Percentiles rank a stretch among this genome's conserved stretches.
These are phyloP conservation scores for Silene latifolia DNA, from an alignment of 148 eudicot species.

Conservation along the genomic window DNA sequence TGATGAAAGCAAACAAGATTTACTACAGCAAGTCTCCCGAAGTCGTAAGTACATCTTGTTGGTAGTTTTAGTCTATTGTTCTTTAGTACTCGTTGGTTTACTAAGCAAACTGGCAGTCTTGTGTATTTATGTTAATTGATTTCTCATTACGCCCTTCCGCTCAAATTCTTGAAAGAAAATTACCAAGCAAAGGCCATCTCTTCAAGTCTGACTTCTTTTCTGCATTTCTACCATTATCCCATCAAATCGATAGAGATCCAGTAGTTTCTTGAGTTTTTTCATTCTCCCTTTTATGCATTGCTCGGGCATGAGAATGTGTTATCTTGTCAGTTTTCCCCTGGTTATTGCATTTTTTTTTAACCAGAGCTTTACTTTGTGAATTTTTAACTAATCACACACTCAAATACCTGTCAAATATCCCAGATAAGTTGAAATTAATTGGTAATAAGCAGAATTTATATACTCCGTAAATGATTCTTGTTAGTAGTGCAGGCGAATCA, in stretches of 20 bases:
- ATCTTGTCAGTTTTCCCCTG: too few species aligned
- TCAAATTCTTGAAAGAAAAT: too few species aligned
- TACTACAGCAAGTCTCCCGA: slow-evolving; percentile 91
- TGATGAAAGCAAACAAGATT: slow-evolving; percentile 92
- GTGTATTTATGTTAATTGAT: neutral
- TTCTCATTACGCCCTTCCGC: too few species aligned
- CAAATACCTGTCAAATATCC: neutral
- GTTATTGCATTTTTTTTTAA: too few species aligned
- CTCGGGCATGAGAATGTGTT: too few species aligned
- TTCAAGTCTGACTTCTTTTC: too few species aligned
- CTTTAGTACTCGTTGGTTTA: neutral
- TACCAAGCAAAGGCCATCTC: too few species aligned
- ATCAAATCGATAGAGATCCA: too few species aligned
- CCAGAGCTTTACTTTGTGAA: neutral
- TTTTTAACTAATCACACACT: neutral
- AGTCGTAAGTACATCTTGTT: slow-evolving; percentile 47
- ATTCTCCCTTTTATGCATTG: too few species aligned
- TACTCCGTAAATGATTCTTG: neutral
- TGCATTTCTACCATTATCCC: too few species aligned
- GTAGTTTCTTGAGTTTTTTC: too few species aligned
- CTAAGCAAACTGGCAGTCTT: neutral
- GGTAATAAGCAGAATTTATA: neutral
- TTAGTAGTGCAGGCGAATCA: neutral
- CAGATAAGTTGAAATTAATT: slow-evolving; percentile 7
- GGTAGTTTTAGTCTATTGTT: neutral